Evolutionary conservation across 129 eudicot species (phyloP).

Genomic region (Centaurea solstitialis): DNA sequence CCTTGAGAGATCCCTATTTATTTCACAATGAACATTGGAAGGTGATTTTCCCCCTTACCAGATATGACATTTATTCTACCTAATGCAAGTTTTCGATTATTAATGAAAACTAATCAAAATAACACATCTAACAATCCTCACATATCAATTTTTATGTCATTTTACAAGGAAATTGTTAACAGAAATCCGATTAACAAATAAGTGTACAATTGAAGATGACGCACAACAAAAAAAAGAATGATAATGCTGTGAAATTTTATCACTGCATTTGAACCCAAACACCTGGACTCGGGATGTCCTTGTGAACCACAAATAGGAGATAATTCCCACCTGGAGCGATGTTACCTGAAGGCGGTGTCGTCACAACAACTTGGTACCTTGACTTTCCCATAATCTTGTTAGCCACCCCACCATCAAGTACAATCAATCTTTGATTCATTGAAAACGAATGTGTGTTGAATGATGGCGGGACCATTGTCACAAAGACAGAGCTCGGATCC

Average conservation of each 20-base stretch:
- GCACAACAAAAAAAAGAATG: not conserved
- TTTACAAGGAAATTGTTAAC: no score
- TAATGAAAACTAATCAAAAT: not conserved
- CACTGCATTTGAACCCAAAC: constrained; percentile 49
- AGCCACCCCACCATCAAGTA: constrained; percentile 8
- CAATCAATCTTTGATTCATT: constrained; percentile 63
- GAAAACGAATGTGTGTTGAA: constrained; percentile 66
- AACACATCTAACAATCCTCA: not conserved
- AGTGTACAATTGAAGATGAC: not conserved
- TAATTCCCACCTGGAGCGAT: constrained; percentile 55
- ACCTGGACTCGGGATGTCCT: constrained; percentile 54
- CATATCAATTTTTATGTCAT: not conserved
- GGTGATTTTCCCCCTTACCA: no score
- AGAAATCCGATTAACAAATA: not conserved
- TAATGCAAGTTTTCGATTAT: not conserved
- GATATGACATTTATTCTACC: not conserved
- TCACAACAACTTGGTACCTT: constrained; percentile 31
- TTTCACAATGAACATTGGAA: no score
- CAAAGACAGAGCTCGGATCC: constrained; percentile 22
- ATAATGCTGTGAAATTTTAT: not conserved
- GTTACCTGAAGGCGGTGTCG: constrained; percentile 37
- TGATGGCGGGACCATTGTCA: constrained; percentile 62
- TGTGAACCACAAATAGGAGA: constrained; percentile 53
- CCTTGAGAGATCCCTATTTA: no score
- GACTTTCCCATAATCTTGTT: not conserved